A percentile compares a stretch with the other conserved stretches of the same genome.
These are phyloP conservation scores for Penicillium manginii DNA, from an alignment of 495 filamentous ascomycete genomes.

Conservation along the genomic window DNA sequence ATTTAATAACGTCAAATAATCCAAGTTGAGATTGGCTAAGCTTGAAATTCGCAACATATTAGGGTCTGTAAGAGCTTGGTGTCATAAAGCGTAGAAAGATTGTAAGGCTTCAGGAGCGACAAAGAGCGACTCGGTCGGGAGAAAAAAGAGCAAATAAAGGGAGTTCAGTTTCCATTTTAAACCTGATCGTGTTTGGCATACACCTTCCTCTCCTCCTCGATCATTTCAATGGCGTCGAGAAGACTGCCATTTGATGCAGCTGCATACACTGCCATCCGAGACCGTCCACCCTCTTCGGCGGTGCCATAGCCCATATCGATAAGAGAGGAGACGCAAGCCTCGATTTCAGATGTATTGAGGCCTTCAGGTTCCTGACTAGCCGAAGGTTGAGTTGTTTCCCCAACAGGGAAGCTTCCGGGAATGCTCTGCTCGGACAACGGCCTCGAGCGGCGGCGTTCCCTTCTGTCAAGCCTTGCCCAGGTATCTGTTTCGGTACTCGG, in stretches of 20 bases:
- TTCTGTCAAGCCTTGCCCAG: slow-evolving; percentile 27
- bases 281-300: slow-evolving; percentile 41
- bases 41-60: slow-evolving; percentile 1
- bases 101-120: not conserved
- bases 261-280: slow-evolving; percentile 55
- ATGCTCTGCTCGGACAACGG: slow-evolving; percentile 23
- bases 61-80: not conserved
- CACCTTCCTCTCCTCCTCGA: slow-evolving; percentile 57
- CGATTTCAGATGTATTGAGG: slow-evolving; percentile 34
- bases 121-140: slow-evolving; percentile 16
- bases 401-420: slow-evolving; percentile 36
- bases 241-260: slow-evolving; percentile 52
- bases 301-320: slow-evolving; percentile 54
- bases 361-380: not conserved
- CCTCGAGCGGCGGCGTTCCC: slow-evolving; percentile 21
- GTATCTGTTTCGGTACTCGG: slow-evolving; percentile 20
- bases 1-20: not conserved
- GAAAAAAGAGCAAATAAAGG: slow-evolving; percentile 3
- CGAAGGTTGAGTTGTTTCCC: slow-evolving; percentile 19
- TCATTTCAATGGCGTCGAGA: slow-evolving; percentile 57
- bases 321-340: slow-evolving; percentile 51
- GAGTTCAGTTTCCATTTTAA: slow-evolving; percentile 13
- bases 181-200: slow-evolving; percentile 40
- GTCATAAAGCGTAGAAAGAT: slow-evolving; percentile 5
- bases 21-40: slow-evolving; percentile 13